Evolutionary conservation across 1,284 basidiomycete genomes (phyloP).

Genomic region (Ustilago xerochloae): DNA sequence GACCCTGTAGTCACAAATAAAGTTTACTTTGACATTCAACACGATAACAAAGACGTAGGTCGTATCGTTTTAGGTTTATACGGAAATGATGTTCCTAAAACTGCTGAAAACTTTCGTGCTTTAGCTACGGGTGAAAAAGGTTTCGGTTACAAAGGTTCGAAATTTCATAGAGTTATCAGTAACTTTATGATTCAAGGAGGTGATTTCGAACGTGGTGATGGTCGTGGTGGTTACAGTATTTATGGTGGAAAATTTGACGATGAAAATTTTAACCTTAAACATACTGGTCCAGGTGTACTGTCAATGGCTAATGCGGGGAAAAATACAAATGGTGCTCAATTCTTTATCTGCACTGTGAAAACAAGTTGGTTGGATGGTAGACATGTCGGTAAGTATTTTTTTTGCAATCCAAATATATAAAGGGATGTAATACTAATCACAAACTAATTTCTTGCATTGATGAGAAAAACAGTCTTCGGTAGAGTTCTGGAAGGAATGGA

Average conservation of each 20-base stretch:
- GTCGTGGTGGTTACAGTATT: conserved; percentile 65
- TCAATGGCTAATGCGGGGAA: conserved; percentile 68
- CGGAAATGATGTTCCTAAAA: conserved; percentile 62
- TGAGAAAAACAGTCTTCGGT: conserved; percentile 58
- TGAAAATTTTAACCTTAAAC: conserved; percentile 62
- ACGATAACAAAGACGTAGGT: conserved; percentile 60
- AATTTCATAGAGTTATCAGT: conserved; percentile 75
- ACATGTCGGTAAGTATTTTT: conserved; percentile 58
- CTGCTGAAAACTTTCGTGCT: conserved; percentile 64
- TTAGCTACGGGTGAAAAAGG: conserved; percentile 74
- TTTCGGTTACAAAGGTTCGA: conserved; percentile 78
- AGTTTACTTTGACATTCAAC: conserved; percentile 66
- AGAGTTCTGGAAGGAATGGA: conserved; percentile 61
- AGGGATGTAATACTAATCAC: no score
- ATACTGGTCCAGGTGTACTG: conserved; percentile 60
- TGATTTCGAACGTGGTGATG: conserved; percentile 66
- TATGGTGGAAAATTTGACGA: conserved; percentile 60
- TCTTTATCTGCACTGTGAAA: conserved; percentile 66
- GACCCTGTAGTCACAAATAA: conserved; percentile 53
- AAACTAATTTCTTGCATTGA: no score
- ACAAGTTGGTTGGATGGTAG: conserved; percentile 63
- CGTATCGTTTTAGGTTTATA: conserved; percentile 63
- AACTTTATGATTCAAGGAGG: conserved; percentile 73
- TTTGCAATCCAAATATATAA: no score
- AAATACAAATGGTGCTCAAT: conserved; percentile 69